Base-by-base conservation (phyloP, 192 early-diverging fungal genomes). In the Dispira simplex region DNA sequence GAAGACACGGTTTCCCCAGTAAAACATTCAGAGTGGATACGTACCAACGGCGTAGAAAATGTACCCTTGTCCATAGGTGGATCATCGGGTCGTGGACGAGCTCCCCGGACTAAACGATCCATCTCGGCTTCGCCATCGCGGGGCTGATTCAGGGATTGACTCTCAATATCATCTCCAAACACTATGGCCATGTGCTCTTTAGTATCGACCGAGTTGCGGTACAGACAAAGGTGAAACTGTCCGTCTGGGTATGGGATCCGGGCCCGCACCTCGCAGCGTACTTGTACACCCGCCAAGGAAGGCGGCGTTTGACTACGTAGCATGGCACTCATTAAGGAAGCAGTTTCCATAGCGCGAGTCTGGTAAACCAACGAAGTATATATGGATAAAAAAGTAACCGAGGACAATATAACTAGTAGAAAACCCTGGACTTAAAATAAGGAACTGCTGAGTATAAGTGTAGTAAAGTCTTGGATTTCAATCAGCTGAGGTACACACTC, bases 11-110 rank as follows among this genome's bases (percentile, higher is more conserved):
- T 96, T 67, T 98, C 95, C 51, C 95, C 93, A 0, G 95, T 98
- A 65, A 94, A 96, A 68, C 95, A 98, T 68, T 91, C 93, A 0
- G 93, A 96, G 68, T 98, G 95, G 49, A 98, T 93, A 23, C 95
- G 83, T 12, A 86, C 88, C 46, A 98, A 67, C 25, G 93, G 91
- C n/a, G 64, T 69, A 44, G 48, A 51, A 16, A 23, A 51, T 44
- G 49, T 71, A 74, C 6, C 71, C 82, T 11, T 73, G 58, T 8
- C 64, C 64, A 11, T 77, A 73, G 12, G 78, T 60, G 13, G 75
- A 67, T 28, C 73, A 69, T 66, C 74, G 64, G 79, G 72, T 2
- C 86, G 83, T 23, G 71, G 75, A 65, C 80, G 81, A 20, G 90
- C 90, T 8, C 95, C 95, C 8, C 91, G 81, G 44, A 86, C 77